These are phyloP conservation scores for Lactarius quietus DNA, from an alignment of 768 basidiomycete species.

Conservation along the genomic window DNA sequence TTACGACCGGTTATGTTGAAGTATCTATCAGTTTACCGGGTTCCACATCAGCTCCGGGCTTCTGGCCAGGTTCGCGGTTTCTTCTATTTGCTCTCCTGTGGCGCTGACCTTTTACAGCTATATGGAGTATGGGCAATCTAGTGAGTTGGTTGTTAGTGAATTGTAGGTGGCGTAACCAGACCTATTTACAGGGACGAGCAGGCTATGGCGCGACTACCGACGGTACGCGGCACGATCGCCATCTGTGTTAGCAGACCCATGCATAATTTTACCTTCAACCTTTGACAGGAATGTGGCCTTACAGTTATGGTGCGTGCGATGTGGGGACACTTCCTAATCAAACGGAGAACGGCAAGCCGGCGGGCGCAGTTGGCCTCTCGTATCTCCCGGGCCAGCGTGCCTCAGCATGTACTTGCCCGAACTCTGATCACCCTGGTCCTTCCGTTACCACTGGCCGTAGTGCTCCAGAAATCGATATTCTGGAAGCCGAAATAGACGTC, in stretches of 20 bases:
- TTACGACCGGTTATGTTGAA: slow-evolving; percentile 90
- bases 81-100: slow-evolving; percentile 10
- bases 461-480: slow-evolving; percentile 90
- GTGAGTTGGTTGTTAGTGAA: slow-evolving; percentile 29
- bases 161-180: background rate
- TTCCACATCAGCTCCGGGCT: slow-evolving; percentile 52
- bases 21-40: slow-evolving; percentile 76
- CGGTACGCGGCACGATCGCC: slow-evolving; percentile 37
- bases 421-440: slow-evolving; percentile 88
- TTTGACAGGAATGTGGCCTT: slow-evolving; percentile 59
- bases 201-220: slow-evolving; percentile 91
- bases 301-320: slow-evolving; percentile 82
- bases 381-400: slow-evolving; percentile 83
- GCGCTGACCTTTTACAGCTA: slow-evolving; percentile 37
- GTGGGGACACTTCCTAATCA: slow-evolving; percentile 84
- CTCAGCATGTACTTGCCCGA: slow-evolving; percentile 85
- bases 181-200: slow-evolving; percentile 59
- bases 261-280: slow-evolving; percentile 1
- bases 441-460: slow-evolving; percentile 57
- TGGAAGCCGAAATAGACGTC: slow-evolving; percentile 76
- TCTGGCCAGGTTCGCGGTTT: slow-evolving; percentile 73
- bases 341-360: slow-evolving; percentile 51
- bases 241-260: background rate
- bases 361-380: slow-evolving; percentile 55
- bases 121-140: slow-evolving; percentile 77